Evolutionary conservation across 2,329 filamentous ascomycete genomes (phyloP).

Genomic region (Nigrospora sphaerica): DNA sequence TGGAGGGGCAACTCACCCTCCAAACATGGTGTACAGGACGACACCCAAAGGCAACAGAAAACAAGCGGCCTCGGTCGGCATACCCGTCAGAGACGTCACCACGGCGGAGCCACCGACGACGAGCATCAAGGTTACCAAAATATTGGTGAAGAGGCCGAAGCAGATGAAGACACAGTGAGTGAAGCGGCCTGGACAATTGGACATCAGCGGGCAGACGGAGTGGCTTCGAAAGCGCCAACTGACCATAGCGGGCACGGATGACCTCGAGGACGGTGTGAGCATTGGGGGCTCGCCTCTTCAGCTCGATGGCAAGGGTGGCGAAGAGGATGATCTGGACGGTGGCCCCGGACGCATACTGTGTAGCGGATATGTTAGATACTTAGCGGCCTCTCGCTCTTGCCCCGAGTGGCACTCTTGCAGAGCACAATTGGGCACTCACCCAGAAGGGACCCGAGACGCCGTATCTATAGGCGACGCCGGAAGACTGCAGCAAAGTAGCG

Average conservation of each 20-base stretch:
- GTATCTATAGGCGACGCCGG: constrained; percentile 71
- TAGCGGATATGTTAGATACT: background rate
- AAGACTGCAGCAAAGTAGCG: constrained; percentile 69
- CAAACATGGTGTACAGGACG: constrained; percentile 67
- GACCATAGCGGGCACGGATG: constrained; percentile 73
- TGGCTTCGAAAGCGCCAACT: constrained; percentile 2
- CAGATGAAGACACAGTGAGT: constrained; percentile 72
- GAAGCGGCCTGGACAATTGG: constrained; percentile 6
- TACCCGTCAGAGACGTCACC: constrained; percentile 60
- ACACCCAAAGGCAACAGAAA: constrained; percentile 76
- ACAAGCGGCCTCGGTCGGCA: constrained; percentile 71
- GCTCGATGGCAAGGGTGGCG: constrained; percentile 78
- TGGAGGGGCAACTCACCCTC: constrained; percentile 34
- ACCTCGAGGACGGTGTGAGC: constrained; percentile 79
- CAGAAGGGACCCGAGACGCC: constrained; percentile 55
- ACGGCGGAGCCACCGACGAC: constrained; percentile 76
- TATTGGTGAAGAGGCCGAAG: constrained; percentile 75
- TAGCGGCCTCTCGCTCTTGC: background rate
- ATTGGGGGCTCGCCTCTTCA: constrained; percentile 78
- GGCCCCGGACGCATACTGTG: constrained; percentile 54
- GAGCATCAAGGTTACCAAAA: constrained; percentile 80
- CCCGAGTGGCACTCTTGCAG: background rate
- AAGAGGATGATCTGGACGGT: constrained; percentile 82
- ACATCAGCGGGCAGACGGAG: background rate
- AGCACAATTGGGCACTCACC: background rate